Evolutionary conservation across 139 green algal species (phyloP).

Genomic region (Zygnema cylindricum): DNA sequence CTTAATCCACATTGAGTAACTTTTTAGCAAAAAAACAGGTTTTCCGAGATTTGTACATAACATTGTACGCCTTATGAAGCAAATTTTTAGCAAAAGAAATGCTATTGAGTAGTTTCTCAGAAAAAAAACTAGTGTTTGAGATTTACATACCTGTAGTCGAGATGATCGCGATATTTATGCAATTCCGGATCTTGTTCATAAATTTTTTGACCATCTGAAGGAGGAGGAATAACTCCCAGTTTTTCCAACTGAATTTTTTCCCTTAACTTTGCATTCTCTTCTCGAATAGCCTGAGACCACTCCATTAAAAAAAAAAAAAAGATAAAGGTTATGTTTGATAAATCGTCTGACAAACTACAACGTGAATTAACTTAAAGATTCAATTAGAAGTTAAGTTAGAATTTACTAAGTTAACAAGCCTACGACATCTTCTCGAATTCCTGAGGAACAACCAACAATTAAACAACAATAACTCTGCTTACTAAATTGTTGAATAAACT

Average conservation of each 20-base stretch:
- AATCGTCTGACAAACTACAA: background rate
- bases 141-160: slow-evolving; percentile 58
- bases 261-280: slow-evolving; percentile 51
- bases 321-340: background rate
- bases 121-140: background rate
- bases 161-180: slow-evolving; percentile 48
- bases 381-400: background rate
- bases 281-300: slow-evolving; percentile 26
- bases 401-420: too few species aligned
- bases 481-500: too few species aligned
- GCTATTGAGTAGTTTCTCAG: background rate
- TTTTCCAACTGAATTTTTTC: slow-evolving; percentile 36
- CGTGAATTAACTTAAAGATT: background rate
- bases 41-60: slow-evolving; percentile 3
- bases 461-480: too few species aligned
- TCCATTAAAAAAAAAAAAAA: background rate
- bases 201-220: slow-evolving; percentile 58
- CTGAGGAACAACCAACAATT: too few species aligned
- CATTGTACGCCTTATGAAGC: slow-evolving; percentile 13
- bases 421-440: too few species aligned
- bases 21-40: slow-evolving; percentile 8
- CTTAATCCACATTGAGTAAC: too few species aligned
- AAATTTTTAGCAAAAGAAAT: slow-evolving; percentile 25
- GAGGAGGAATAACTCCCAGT: slow-evolving; percentile 26
- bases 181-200: slow-evolving; percentile 51